These are phyloP conservation scores for Forsythia suspensa DNA, from an alignment of 257 asterid genomes.

Conservation along the genomic window DNA sequence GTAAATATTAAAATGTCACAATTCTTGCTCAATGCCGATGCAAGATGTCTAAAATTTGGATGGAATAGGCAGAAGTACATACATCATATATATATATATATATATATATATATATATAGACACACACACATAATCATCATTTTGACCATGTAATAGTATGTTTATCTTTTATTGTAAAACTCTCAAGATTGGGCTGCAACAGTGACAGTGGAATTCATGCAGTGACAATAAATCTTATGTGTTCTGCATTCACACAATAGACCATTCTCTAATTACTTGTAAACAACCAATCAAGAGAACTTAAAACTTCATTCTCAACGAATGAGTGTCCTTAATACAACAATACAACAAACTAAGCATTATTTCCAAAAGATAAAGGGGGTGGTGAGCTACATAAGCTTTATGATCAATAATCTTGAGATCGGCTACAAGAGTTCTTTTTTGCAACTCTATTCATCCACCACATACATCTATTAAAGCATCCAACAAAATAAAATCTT, in stretches of 20 bases:
- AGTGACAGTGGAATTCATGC: too few species aligned
- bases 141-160: too few species aligned
- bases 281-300: not conserved
- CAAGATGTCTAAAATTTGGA: not conserved
- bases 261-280: not conserved
- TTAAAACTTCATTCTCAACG: not conserved
- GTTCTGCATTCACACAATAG: too few species aligned
- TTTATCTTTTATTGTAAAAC: too few species aligned
- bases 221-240: too few species aligned
- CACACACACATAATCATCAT: too few species aligned
- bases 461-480: not conserved
- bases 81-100: too few species aligned
- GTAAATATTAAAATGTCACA: slow-evolving; percentile 7
- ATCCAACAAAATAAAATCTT: not conserved
- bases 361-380: not conserved
- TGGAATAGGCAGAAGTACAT: too few species aligned
- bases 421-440: not conserved
- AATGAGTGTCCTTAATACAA: not conserved
- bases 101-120: too few species aligned
- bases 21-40: not conserved
- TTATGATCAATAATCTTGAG: not conserved
- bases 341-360: not conserved
- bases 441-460: not conserved
- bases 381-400: not conserved
- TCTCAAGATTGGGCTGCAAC: too few species aligned